Conservation (phyloP, 1,284 basidiomycete species). For the Marasmius oreades region DNA sequence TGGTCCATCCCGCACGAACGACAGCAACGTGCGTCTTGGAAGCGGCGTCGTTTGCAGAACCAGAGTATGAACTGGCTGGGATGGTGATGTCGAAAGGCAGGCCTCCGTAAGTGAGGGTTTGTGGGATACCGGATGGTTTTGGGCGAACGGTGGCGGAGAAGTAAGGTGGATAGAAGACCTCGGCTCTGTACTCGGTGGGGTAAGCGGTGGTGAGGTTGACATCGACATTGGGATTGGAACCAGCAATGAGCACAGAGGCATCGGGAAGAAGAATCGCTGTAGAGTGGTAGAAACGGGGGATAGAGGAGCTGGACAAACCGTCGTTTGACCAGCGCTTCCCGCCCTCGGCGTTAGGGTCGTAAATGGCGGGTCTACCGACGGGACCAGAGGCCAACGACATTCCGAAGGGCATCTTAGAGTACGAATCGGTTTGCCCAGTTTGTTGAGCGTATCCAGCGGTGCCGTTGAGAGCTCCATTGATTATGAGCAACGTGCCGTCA, state of each 20-base stretch:
- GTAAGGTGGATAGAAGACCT: slow-evolving; percentile 85
- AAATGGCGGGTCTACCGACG: slow-evolving; percentile 69
- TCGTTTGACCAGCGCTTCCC: slow-evolving; percentile 74
- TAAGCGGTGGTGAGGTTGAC: slow-evolving; percentile 66
- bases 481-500: slow-evolving; percentile 57
- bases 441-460: slow-evolving; percentile 49
- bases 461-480: slow-evolving; percentile 69
- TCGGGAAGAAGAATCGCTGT: slow-evolving; percentile 88
- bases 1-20: slow-evolving; percentile 66
- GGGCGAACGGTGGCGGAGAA: slow-evolving; percentile 78
- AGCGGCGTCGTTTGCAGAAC: slow-evolving; percentile 67
- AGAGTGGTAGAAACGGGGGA: slow-evolving; percentile 85
- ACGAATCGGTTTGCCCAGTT: slow-evolving; percentile 33
- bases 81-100: slow-evolving; percentile 64
- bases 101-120: slow-evolving; percentile 81
- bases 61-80: slow-evolving; percentile 58
- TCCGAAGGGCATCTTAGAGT: slow-evolving; percentile 41
- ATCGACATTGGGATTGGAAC: slow-evolving; percentile 92
- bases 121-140: slow-evolving; percentile 67
- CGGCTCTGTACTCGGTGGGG: slow-evolving; percentile 85
- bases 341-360: slow-evolving; percentile 61
- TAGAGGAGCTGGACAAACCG: slow-evolving; percentile 55
- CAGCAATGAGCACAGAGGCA: slow-evolving; percentile 83
- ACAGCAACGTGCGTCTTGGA: slow-evolving; percentile 79
- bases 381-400: slow-evolving; percentile 67